Evolutionary conservation across 768 basidiomycete genomes (phyloP).

Genomic region (Porpolomopsis calyptriformis): DNA sequence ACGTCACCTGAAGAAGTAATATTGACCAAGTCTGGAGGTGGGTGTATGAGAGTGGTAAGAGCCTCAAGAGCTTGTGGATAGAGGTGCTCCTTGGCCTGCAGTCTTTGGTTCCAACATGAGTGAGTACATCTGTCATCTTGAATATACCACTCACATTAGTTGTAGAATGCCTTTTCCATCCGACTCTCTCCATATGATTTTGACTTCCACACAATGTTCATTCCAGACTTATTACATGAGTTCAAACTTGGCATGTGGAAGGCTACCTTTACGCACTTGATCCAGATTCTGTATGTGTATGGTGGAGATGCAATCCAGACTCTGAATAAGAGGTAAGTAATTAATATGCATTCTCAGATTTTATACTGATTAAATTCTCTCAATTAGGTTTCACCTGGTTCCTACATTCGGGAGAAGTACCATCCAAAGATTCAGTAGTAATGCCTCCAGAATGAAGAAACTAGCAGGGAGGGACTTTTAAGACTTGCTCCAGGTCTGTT

Average conservation of each 20-base stretch:
- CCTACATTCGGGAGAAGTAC: too few species aligned
- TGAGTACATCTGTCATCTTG: neutral
- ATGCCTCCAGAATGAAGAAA: too few species aligned
- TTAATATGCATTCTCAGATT: too few species aligned
- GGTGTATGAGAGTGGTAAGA: neutral
- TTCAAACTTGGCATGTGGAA: slow-evolving; percentile 32
- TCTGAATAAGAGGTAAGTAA: slow-evolving; percentile 15
- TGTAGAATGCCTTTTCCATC: slow-evolving; percentile 20
- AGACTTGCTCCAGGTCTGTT: too few species aligned
- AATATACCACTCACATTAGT: slow-evolving; percentile 1
- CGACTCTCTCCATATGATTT: slow-evolving; percentile 14
- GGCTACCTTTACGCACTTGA: slow-evolving; percentile 20
- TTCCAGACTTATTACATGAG: slow-evolving; percentile 29
- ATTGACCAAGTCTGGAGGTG: neutral
- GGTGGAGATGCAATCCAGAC: slow-evolving; percentile 7
- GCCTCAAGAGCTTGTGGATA: neutral
- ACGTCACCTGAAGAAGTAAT: neutral
- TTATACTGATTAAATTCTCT: too few species aligned
- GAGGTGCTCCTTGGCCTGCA: neutral
- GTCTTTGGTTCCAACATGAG: slow-evolving; percentile 7
- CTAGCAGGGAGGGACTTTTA: too few species aligned
- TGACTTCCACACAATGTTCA: slow-evolving; percentile 18
- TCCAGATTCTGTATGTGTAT: slow-evolving; percentile 18
- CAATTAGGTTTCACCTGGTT: too few species aligned
- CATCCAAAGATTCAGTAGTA: too few species aligned